Conservation (phyloP, 2,329 filamentous ascomycete genomes). For the Magnaporthiopsis incrustans region DNA sequence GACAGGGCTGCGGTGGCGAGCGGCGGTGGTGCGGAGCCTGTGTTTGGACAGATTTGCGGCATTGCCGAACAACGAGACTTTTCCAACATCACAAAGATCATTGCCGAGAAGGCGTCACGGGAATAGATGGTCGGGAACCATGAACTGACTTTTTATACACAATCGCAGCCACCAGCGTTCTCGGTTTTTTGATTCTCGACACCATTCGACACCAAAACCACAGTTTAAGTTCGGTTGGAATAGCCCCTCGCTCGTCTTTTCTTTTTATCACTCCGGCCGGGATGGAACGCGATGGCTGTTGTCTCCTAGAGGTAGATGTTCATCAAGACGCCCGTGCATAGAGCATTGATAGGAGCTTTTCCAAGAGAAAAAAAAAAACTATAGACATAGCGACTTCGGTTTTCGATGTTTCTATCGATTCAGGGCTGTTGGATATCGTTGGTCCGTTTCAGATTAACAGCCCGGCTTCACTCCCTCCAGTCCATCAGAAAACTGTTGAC, state of each 20-base stretch:
- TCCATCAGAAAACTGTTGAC: slow-evolving; percentile 86
- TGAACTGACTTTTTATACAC: neutral
- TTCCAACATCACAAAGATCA: neutral
- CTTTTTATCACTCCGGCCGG: neutral
- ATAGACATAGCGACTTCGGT: neutral
- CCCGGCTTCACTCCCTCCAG: slow-evolving; percentile 21
- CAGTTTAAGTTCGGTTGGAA: neutral
- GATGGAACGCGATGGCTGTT: neutral
- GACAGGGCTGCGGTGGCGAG: neutral
- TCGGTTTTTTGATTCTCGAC: neutral
- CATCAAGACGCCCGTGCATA: neutral
- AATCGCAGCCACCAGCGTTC: neutral
- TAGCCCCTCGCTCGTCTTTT: neutral
- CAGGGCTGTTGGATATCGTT: no score
- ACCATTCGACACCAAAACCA: neutral
- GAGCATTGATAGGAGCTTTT: neutral
- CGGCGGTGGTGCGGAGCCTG: neutral
- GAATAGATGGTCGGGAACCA: neutral
- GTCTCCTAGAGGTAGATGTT: neutral
- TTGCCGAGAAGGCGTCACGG: neutral
- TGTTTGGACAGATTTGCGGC: neutral
- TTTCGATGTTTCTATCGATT: neutral
- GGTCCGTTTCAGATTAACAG: neutral
- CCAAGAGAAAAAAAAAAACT: neutral
- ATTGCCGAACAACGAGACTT: neutral